Evolutionary conservation across 257 asterid species (phyloP).

Genomic region (Capsicum pubescens): DNA sequence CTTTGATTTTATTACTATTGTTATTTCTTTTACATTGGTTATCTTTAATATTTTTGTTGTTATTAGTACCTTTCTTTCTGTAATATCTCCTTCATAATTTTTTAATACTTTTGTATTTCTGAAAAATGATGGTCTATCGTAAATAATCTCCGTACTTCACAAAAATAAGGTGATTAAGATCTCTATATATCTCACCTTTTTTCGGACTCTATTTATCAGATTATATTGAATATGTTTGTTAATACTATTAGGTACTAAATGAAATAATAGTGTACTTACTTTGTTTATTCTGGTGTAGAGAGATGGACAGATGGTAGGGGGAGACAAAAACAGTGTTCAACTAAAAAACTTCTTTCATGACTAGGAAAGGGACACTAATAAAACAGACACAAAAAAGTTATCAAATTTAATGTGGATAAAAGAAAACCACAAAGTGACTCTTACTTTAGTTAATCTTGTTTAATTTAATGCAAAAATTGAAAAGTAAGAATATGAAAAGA

Average conservation of each 20-base stretch:
- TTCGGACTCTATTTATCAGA: no score
- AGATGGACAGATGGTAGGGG: neutral
- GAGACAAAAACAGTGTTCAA: neutral
- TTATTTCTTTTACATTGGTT: neutral
- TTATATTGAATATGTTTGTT: no score
- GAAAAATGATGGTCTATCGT: neutral
- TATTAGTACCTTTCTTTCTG: no score
- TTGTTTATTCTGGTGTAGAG: neutral
- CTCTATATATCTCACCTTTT: no score
- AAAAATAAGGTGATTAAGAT: neutral
- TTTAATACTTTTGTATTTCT: neutral
- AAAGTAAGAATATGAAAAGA: neutral
- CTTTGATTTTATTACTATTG: no score
- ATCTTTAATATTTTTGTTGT: neutral
- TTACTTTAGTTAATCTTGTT: neutral
- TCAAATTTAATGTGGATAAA: neutral
- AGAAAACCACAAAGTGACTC: neutral
- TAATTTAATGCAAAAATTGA: neutral
- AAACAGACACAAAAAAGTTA: neutral
- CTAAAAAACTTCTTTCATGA: constrained; percentile 7
- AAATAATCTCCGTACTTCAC: rapidly evolving
- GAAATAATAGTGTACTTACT: neutral
- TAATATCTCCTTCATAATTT: neutral
- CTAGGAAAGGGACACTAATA: neutral
- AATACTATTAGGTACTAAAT: neutral